Percentiles rank a stretch among this genome's conserved stretches.
phyloP scores from a whole-genome alignment of 2,329 filamentous ascomycete species.

The Aureobasidium subglaciale region DNA sequence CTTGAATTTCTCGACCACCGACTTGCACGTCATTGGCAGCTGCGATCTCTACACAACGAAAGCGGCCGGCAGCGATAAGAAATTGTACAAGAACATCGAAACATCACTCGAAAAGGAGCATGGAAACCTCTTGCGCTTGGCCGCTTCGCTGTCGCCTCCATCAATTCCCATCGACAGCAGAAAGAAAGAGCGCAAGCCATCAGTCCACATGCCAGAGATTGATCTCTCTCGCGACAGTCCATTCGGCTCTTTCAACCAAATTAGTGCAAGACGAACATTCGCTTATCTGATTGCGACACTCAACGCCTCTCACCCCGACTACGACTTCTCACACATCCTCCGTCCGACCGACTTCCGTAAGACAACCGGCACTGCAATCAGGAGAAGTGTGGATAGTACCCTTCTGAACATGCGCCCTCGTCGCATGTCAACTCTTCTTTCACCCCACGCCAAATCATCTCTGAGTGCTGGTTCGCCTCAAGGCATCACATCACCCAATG shows the following conservation, averaged over 20 bases:
- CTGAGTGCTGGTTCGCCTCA: conserved; percentile 16
- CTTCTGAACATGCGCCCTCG: conserved; percentile 77
- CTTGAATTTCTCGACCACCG: conserved; percentile 90
- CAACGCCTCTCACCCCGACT: conserved; percentile 92
- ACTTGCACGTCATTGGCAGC: conserved; percentile 84
- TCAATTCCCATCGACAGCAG: conserved; percentile 38
- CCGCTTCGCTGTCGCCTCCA: conserved; percentile 79
- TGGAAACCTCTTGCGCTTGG: conserved; percentile 76
- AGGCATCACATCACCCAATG: conserved; percentile 14
- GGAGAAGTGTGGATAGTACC: conserved; percentile 80
- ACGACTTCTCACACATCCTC: conserved; percentile 91
- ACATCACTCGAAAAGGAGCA: conserved; percentile 85
- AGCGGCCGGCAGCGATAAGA: conserved; percentile 90
- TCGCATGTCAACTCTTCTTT: conserved; percentile 33
- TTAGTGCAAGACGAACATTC: conserved; percentile 83
- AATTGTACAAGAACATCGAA: conserved; percentile 93
- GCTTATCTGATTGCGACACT: conserved; percentile 94
- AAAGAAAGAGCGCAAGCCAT: conserved; percentile 27
- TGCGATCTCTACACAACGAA: conserved; percentile 98
- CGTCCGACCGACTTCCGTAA: conserved; percentile 84
- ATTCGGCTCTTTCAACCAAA: conserved; percentile 83
- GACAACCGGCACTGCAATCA: conserved; percentile 74
- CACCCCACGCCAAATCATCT: conserved; percentile 15
- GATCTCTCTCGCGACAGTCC: conserved; percentile 82
- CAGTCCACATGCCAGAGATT: conserved; percentile 28